Conservation (phyloP, 306 rosid species). For the Fagus sylvatica region DNA sequence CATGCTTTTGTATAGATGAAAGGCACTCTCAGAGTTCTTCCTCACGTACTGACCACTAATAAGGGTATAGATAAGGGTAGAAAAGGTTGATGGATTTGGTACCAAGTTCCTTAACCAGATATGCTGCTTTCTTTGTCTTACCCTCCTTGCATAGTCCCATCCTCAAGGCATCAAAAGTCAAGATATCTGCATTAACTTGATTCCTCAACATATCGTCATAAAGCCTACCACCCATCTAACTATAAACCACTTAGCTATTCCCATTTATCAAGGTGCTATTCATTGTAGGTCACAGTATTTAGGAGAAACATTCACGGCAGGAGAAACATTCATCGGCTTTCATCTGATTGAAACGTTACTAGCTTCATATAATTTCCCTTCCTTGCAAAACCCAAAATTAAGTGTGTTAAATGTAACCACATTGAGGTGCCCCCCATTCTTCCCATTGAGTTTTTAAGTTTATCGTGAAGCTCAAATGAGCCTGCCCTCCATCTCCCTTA, state of each 20-base stretch:
- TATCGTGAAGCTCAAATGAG: constrained; percentile 56
- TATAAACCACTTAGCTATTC: constrained; percentile 54
- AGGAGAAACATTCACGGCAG: constrained; percentile 59
- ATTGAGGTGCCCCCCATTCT: constrained; percentile 53
- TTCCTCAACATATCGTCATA: constrained; percentile 69
- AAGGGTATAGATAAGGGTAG: constrained; percentile 58
- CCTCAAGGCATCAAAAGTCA: constrained; percentile 81
- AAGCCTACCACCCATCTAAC: constrained; percentile 62
- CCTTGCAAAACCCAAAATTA: constrained; percentile 70
- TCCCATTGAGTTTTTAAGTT: constrained; percentile 59
- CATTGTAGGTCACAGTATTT: constrained; percentile 67
- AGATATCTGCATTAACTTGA: constrained; percentile 62
- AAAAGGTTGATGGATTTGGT: constrained; percentile 73
- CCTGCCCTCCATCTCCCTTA: too few species aligned
- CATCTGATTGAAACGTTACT: constrained; percentile 63
- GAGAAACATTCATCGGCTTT: constrained; percentile 55
- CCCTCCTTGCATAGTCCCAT: constrained; percentile 82
- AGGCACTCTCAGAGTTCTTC: constrained; percentile 69
- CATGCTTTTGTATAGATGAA: constrained; percentile 72
- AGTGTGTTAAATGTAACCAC: constrained; percentile 72
- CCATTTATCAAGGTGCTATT: constrained; percentile 73
- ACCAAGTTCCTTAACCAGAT: constrained; percentile 59
- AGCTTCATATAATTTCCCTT: constrained; percentile 69
- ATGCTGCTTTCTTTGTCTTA: constrained; percentile 82
- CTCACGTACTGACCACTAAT: constrained; percentile 62